phyloP scores from a whole-genome alignment of 2,329 filamentous ascomycete genomes.

The Fusarium agapanthi region DNA sequence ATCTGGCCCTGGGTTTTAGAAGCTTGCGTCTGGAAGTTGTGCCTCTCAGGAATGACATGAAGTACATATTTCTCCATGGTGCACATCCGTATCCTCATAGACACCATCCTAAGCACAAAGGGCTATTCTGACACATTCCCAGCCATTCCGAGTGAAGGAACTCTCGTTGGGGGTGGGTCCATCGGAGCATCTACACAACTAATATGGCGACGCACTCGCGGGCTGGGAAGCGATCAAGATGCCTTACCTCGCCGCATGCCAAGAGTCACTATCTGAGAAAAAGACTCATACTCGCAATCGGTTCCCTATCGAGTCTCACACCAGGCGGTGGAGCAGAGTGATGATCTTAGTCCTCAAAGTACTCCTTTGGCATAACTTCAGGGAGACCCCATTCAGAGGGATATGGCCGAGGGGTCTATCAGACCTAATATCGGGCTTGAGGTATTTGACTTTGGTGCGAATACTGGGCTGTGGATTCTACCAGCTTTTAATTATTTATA shows the following conservation, averaged over 20 bases:
- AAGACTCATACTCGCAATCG: neutral
- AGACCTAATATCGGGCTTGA: neutral
- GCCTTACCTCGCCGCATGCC: neutral
- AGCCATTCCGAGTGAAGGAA: neutral
- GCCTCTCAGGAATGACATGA: neutral
- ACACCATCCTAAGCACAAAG: neutral
- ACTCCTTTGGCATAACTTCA: neutral
- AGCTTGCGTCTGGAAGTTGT: neutral
- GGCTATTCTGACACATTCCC: neutral
- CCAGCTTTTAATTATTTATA: neutral
- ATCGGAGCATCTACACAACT: neutral
- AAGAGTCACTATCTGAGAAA: neutral
- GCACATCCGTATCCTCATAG: neutral
- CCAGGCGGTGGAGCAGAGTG: neutral
- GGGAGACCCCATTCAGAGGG: neutral
- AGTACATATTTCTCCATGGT: neutral
- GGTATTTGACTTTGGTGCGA: neutral
- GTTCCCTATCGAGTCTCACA: neutral
- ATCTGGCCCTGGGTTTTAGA: neutral
- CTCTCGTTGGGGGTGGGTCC: neutral
- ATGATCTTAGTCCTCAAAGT: neutral
- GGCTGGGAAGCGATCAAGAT: neutral
- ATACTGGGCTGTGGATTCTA: neutral
- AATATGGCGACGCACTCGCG: neutral
- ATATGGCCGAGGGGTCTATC: neutral